Percentiles rank a stretch among this genome's conserved stretches.
phyloP scores from a whole-genome alignment of 768 basidiomycete species.

The Leucosporidium creatinivorum region DNA sequence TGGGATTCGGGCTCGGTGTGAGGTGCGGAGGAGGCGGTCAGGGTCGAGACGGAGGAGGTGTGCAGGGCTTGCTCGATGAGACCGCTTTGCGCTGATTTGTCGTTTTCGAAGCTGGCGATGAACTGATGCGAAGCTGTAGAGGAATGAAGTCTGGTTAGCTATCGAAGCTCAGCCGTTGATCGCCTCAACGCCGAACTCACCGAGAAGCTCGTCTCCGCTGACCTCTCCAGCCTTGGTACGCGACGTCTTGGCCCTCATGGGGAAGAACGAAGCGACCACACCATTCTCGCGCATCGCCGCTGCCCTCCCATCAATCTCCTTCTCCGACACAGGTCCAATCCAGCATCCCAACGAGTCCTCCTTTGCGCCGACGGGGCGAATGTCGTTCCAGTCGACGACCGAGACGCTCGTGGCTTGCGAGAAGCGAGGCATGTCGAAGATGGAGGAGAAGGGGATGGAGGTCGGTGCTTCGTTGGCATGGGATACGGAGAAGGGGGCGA shows the following conservation, averaged over 20 bases:
- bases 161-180: not conserved
- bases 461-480: not conserved
- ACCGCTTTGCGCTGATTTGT: slow-evolving; percentile 17
- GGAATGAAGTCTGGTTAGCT: not conserved
- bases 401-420: slow-evolving; percentile 6
- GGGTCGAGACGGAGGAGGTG: slow-evolving; percentile 6
- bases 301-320: slow-evolving; percentile 9
- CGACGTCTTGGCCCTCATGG: slow-evolving; percentile 7
- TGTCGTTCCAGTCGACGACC: slow-evolving; percentile 29
- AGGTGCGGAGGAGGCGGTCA: not conserved
- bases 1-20: slow-evolving; percentile 24
- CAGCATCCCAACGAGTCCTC: slow-evolving; percentile 30
- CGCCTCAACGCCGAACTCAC: not conserved
- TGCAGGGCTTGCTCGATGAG: slow-evolving; percentile 30
- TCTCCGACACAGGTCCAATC: slow-evolving; percentile 2
- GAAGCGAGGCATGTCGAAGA: slow-evolving; percentile 30
- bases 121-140: slow-evolving; percentile 17
- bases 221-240: slow-evolving; percentile 3
- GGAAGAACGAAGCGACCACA: slow-evolving; percentile 20
- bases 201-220: slow-evolving; percentile 17
- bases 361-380: slow-evolving; percentile 17
- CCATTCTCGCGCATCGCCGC: slow-evolving; percentile 17
- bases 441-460: slow-evolving; percentile 12
- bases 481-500: slow-evolving; percentile 20
- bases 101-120: slow-evolving; percentile 27